Conservation (phyloP, 352 stramenopile genomes). For the Thalassiosira exigua region DNA sequence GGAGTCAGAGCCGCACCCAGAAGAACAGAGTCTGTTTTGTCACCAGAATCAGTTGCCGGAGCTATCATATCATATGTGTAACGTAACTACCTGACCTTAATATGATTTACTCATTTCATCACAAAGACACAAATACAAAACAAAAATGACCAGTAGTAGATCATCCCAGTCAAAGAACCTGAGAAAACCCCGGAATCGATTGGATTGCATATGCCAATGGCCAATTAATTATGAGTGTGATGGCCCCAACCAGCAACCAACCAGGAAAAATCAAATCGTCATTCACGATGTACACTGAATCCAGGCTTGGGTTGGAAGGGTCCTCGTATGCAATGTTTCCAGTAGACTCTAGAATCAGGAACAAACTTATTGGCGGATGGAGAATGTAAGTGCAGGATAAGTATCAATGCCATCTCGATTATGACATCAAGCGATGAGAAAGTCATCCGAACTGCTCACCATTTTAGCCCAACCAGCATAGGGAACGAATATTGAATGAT, state of each 20-base stretch:
- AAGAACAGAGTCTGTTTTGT: too few relatives aligned
- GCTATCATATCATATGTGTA: too few relatives aligned
- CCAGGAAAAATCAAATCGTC: slow-evolving; percentile 10
- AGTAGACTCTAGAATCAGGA: background rate
- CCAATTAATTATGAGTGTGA: slow-evolving; percentile 10
- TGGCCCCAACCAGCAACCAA: background rate
- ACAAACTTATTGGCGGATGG: background rate
- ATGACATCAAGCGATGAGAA: too few relatives aligned
- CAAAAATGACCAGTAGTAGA: too few relatives aligned
- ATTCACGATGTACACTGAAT: slow-evolving; percentile 6
- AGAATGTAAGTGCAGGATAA: background rate
- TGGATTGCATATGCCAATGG: slow-evolving; percentile 17
- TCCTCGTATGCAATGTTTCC: slow-evolving; percentile 15
- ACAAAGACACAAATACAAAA: too few relatives aligned
- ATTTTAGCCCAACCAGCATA: background rate
- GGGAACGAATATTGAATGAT: background rate
- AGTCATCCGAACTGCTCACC: background rate
- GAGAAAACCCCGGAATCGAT: slow-evolving; percentile 20
- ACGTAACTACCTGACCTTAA: too few relatives aligned
- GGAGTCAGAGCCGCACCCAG: too few relatives aligned
- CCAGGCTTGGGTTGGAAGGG: slow-evolving; percentile 11
- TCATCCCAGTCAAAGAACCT: background rate
- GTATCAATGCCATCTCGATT: too few relatives aligned
- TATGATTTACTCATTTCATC: too few relatives aligned
- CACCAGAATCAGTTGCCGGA: too few relatives aligned